These are phyloP conservation scores for Hymenoscyphus occultus DNA, from an alignment of 2,329 filamentous ascomycete genomes.

Conservation along the genomic window DNA sequence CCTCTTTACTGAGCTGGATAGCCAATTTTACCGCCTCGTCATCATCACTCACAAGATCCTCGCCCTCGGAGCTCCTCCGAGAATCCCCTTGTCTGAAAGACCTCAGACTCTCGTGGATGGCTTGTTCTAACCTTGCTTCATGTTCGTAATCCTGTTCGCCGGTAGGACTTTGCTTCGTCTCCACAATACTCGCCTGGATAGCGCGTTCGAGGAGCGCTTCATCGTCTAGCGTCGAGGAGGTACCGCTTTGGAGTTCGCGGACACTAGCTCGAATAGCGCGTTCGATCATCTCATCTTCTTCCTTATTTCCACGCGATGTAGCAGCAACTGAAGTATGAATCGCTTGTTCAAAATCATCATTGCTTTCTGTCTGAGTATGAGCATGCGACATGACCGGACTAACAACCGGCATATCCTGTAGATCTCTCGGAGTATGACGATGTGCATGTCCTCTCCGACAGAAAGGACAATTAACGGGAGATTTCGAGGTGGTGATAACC, in stretches of 20 bases:
- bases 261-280: constrained; percentile 72
- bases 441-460: constrained; percentile 26
- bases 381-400: not conserved
- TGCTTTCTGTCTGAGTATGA: constrained; percentile 35
- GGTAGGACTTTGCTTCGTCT: constrained; percentile 26
- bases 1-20: constrained; percentile 40
- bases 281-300: constrained; percentile 70
- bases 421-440: constrained; percentile 23
- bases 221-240: constrained; percentile 28
- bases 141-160: constrained; percentile 50
- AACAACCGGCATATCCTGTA: constrained; percentile 21
- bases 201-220: constrained; percentile 48
- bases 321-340: constrained; percentile 67
- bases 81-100: not conserved
- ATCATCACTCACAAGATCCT: constrained; percentile 28
- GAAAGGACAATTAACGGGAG: constrained; percentile 27
- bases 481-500: constrained; percentile 20
- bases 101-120: constrained; percentile 51
- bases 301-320: constrained; percentile 65
- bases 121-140: constrained; percentile 53
- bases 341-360: constrained; percentile 66
- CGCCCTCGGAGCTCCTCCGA: constrained; percentile 16
- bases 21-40: constrained; percentile 43
- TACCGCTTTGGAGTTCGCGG: constrained; percentile 48
- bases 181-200: constrained; percentile 48